Evolutionary conservation across 1,284 basidiomycete genomes (phyloP), one percentile per base, ranked within the genome.

Genomic region (Boletus nobilissimus): DNA sequence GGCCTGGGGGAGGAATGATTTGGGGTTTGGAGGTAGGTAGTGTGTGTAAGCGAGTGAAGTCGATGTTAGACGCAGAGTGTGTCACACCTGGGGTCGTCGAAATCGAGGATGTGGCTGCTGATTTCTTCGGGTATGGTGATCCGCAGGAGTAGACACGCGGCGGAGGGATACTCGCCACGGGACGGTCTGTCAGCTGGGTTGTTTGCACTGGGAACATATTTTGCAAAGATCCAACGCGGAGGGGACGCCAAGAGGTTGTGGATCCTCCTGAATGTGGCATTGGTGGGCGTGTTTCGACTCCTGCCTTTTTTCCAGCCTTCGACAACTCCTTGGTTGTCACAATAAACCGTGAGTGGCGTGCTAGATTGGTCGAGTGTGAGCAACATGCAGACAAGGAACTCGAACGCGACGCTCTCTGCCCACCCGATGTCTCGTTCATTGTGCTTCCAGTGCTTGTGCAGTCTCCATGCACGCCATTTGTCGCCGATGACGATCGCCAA

Each of bases 231-330:
- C 60, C 81, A 51, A 83, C 29, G 16, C 0, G n/a, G 34, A 66
- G 48, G 32, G 65, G 62, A 19, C 6, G 11, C 54, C 66, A 74
- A 64, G 79, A 78, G 7, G 29, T 24, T 9, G 46, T 83, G 84
- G 3, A 86, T 78, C 0, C 86, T 73, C 24, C 74, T 77, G 80
- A 86, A 83, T n/a, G 83, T 57, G 1, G 39, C 3, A 74, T 84
- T 82, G 48, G 82, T 80, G 1, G 74, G 73, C 0, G 1, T 62
- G 75, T 62, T 70, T 9, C 22, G 5, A 26, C 88, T 88, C 2
- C 85, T 34, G 0, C 85, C 83, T n/a, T 85, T 87, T 83, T 84
- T 84, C 88, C 87, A 89, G 0, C 86, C 87, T 73, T 89, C 83
- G 29, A 88, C 81, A 10, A 89, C 86, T 0, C 86, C 85, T 36